phyloP scores from a whole-genome alignment of 768 basidiomycete genomes.

The Lactifluus echinatus region DNA sequence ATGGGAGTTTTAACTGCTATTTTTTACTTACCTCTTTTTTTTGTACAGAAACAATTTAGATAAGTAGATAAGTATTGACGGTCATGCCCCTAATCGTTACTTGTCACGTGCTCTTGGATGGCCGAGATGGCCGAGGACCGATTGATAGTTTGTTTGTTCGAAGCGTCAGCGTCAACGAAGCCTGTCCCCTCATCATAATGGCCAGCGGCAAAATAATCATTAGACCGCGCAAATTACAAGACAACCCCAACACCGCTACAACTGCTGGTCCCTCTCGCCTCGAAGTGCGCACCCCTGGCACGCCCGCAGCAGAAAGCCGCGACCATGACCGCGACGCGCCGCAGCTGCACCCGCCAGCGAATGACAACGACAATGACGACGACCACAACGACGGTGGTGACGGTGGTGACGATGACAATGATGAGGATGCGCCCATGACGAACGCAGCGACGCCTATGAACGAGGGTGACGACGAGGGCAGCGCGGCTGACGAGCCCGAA shows the following conservation, averaged over 20 bases:
- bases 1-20: not conserved
- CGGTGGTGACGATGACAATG: constrained; percentile 19
- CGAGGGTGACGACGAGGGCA: constrained; percentile 10
- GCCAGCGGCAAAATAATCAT: constrained; percentile 20
- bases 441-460: constrained; percentile 9
- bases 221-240: constrained; percentile 12
- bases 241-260: not conserved
- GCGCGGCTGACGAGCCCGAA: constrained; percentile 2
- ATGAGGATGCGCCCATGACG: not conserved
- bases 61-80: too few relatives aligned
- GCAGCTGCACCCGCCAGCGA: not conserved
- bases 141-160: too few relatives aligned
- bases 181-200: too few relatives aligned
- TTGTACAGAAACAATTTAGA: too few relatives aligned
- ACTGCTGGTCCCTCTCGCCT: constrained; percentile 5
- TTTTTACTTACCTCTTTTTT: not conserved
- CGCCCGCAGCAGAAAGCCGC: not conserved
- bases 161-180: too few relatives aligned
- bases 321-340: not conserved
- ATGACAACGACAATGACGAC: constrained; percentile 4
- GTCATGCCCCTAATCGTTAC: not conserved
- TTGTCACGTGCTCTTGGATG: not conserved
- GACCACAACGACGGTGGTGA: constrained; percentile 4
- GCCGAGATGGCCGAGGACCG: too few relatives aligned
- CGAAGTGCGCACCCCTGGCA: constrained; percentile 2